Evolutionary conservation across 768 basidiomycete species (phyloP), one percentile per base, ranked within the genome.

Genomic region (Mycena rosella): DNA sequence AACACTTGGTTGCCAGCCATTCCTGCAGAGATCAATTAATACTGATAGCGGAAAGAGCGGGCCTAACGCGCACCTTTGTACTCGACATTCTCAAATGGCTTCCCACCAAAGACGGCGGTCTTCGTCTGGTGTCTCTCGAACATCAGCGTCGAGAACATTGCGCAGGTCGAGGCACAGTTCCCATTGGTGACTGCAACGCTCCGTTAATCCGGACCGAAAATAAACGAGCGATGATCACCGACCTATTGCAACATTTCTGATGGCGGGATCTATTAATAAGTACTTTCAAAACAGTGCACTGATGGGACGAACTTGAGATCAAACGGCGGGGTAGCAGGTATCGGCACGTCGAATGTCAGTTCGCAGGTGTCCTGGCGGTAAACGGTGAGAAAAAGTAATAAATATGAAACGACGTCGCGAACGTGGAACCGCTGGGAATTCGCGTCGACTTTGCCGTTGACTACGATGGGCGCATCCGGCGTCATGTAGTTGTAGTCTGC

Each of bases 1-100:
- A 89, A 72, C 1, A 89, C 88, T 74, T 89, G 88, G 71, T 88
- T 88, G 1, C 88, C 88, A 5, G 87, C 85, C 87, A 89, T 89
- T 52, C 81, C 82, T 83, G 42, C 15, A 34, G 29, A 29, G 58
- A 32, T 44, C 15, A 34, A 51, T 60, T 24, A 40, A 22, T 24
- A n/a, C 36, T 24, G 42, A 5, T 44, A 18, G 47, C 38, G 18
- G 4, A 40, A 44, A 26, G n/a, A n/a, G 30, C 36, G 10, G 47
- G 17, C 17, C 11, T 5, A 45, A 52, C 14, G n/a, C 13, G 58
- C 49, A 80, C 84, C 83, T 74, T 88, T 88, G 76, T 80, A 89
- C 72, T 89, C 78, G 65, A 88, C 78, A 29, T 73, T 71, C 71
- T 85, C 79, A 5, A 82, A 81, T 4, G 88, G 86, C 74, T 86